Evolutionary conservation across 768 basidiomycete species (phyloP), one percentile per base, ranked within the genome.

Genomic region (Tricholoma sp.): DNA sequence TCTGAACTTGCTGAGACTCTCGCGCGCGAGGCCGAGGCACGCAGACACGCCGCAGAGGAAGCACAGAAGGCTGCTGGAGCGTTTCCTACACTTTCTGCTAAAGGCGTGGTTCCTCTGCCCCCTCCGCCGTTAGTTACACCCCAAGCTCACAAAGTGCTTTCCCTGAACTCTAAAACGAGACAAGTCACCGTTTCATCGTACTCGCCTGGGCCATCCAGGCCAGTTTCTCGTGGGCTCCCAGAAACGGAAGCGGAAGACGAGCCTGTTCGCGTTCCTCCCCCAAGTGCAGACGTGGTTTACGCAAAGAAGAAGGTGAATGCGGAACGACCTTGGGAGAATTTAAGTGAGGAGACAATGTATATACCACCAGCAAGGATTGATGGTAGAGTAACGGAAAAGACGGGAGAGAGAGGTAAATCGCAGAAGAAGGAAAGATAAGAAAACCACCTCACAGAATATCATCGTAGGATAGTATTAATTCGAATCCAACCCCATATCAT

Each of bases 161-260:
- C 87, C 8, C 61, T 89, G 34, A 79, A 79, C 54, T 70, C 75
- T 9, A 69, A 77, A 56, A 80, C 76, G 28, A 80, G 79, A 48
- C 78, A 72, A 55, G 76, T 83, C 18, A 77, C 70, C 1, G 72
- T 88, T 5, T 76, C 83, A 2, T 81, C 85, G 0, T 85, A 80
- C 61, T 69, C 74, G 15, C 70, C 74, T 61, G 62, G 73, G 4
- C 62, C 70, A 15, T 76, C 77, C 24, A 69, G 73, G 2, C 65
- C 72, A 2, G 65, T 66, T 0, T 76, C 76, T 0, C 61, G 70
- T 24, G 65, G 57, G 1, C 66, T 74, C 50, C 66, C 72, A 6
- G 60, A 61, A 3, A 15, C n/a, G 6, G 47, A 49, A 31, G 29
- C 6, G 31, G 70, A 70, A 37, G 71, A 70, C 4, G 76, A 76